Percentiles rank a stretch among this genome's conserved stretches.
Evolutionary conservation across 129 eudicot species (phyloP).

Genomic region (Pittosporum tobira): DNA sequence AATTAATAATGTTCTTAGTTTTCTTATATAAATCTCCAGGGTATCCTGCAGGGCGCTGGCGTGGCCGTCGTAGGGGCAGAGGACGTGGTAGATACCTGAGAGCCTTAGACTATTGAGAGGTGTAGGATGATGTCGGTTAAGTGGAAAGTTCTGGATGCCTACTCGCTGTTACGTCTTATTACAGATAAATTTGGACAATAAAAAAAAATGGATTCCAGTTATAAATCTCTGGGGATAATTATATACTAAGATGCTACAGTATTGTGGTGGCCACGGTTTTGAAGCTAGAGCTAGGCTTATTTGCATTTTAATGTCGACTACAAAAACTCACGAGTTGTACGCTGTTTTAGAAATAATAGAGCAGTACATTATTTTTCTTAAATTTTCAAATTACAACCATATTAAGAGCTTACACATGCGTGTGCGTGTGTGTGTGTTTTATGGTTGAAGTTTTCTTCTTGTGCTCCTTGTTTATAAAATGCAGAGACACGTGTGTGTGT

Average conservation of each 20-base stretch:
- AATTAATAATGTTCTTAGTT: not conserved
- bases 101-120: conserved; percentile 10
- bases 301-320: not conserved
- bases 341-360: conserved; percentile 10
- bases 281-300: conserved; percentile 6
- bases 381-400: too few species aligned
- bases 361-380: conserved; percentile 20
- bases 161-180: conserved; percentile 13
- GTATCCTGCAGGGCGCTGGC: not conserved
- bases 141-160: conserved; percentile 11
- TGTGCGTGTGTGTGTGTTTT: too few species aligned
- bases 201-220: conserved; percentile 1
- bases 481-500: too few species aligned
- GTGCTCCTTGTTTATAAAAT: too few species aligned
- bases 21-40: not conserved
- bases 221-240: not conserved
- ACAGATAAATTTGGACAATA: conserved; percentile 3
- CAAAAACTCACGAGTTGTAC: conserved; percentile 5
- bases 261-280: not conserved
- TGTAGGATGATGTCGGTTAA: conserved; percentile 3
- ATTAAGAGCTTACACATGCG: too few species aligned
- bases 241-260: conserved; percentile 6
- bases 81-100: conserved; percentile 26
- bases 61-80: conserved; percentile 26
- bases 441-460: too few species aligned